These are phyloP conservation scores for Lodderomyces oxycetoniae DNA, from an alignment of 1,139 yeast species.

Conservation along the genomic window DNA sequence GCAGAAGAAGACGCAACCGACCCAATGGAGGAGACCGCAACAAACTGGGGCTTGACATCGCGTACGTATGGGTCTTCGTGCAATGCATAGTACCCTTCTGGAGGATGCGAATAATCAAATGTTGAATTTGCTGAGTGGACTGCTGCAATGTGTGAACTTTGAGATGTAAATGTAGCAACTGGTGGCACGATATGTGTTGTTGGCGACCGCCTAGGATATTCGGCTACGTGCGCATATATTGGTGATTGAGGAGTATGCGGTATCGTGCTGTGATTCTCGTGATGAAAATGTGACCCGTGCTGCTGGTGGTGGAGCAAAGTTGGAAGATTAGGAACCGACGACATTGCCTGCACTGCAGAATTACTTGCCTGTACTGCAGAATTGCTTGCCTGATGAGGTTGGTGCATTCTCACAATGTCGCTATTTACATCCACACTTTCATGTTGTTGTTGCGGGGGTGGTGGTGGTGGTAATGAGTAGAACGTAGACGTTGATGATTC, in stretches of 20 bases:
- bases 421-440: too few species aligned
- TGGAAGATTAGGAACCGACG: neutral
- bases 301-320: neutral
- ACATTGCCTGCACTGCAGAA: neutral
- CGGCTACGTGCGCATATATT: too few species aligned
- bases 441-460: conserved; percentile 1
- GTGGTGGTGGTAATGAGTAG: conserved; percentile 1
- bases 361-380: neutral
- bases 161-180: too few species aligned
- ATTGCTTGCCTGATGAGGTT: conserved; percentile 1
- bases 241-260: too few species aligned
- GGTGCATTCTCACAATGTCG: too few species aligned
- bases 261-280: neutral
- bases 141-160: too few species aligned
- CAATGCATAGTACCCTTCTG: neutral
- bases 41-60: conserved; percentile 3
- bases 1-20: too few species aligned
- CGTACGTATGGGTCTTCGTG: conserved; percentile 4
- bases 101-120: too few species aligned
- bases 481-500: neutral
- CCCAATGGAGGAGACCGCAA: too few species aligned
- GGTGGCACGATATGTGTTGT: too few species aligned
- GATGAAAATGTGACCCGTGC: neutral
- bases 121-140: neutral
- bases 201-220: too few species aligned